Base-by-base conservation (phyloP, 805 yeast genomes). In the Ogataea corticis region DNA sequence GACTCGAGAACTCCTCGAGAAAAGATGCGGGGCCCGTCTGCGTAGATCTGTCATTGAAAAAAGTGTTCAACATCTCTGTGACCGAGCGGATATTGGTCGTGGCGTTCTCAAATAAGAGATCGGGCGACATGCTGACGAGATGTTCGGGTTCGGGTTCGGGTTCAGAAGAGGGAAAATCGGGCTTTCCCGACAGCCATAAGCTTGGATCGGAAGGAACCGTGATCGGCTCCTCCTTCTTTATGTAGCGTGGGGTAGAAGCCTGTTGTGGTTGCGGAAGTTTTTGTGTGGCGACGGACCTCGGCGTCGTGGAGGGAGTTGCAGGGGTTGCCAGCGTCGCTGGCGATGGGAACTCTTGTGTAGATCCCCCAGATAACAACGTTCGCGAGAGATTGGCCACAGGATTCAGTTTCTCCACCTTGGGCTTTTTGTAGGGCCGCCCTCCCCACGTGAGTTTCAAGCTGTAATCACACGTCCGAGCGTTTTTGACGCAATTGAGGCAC, bases 371-470 rank as follows among this genome's bases (percentile, higher is more conserved):
- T 25, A 37, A 13, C 23, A 18, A 3, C 15, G 21, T 6, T 10
- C 59, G 49, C 1, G 65, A 54, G 29, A 61, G 14, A 9, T 43
- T 34, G 10, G 64, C 67, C 15, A 63, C 42, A 1, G 59, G 59
- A 43, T 57, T 63, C 54, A 59, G 49, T 48, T 55, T 63, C 56
- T 61, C 64, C 51, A 69, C 59, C 58, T 66, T 68, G 3, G 68
- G 61, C 37, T 69, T 68, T 52, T 78, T 77, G 58, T 71, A 77
- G 0, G 87, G 87, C 39, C 90, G 63, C 0, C 91, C 91, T 15
- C 88, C 90, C 92, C 92, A 86, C 0, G 80, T 75, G 27, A 85
- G 66, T 49, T 73, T 77, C 9, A 85, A 55, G 3, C 82, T 68
- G 53, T 85, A 86, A 56, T 84, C 90, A 63, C 94, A 85, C 1